phyloP scores from a whole-genome alignment of 345 rosid genomes.

The Boechera stricta region DNA sequence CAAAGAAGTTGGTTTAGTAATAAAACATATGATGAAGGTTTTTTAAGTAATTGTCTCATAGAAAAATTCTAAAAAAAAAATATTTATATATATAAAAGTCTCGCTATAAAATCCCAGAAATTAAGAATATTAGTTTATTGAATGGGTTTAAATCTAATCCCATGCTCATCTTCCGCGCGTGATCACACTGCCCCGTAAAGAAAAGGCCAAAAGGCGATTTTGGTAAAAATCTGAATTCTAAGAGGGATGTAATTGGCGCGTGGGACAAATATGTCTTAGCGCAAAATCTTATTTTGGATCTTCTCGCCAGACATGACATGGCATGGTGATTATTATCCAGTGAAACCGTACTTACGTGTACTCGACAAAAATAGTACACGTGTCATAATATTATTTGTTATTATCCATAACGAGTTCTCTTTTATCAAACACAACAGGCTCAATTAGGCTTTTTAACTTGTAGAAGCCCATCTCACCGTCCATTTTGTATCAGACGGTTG shows the following conservation, averaged over 20 bases:
- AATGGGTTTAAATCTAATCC: background rate
- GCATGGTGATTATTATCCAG: slow-evolving; percentile 25
- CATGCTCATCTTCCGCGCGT: slow-evolving; percentile 24
- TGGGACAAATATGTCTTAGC: slow-evolving; percentile 26
- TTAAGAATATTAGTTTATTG: background rate
- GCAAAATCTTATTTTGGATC: slow-evolving; percentile 39
- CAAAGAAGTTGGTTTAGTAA: too few species aligned
- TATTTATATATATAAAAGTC: background rate
- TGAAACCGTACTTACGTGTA: slow-evolving; percentile 9
- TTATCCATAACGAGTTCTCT: slow-evolving; percentile 29
- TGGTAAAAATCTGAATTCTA: background rate
- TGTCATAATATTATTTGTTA: background rate
- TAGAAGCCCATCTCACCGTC: slow-evolving; percentile 26
- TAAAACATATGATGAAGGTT: too few species aligned
- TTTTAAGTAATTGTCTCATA: too few species aligned
- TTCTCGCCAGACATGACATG: slow-evolving; percentile 10
- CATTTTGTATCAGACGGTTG: slow-evolving; percentile 37
- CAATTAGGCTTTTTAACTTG: background rate
- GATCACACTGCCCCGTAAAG: background rate
- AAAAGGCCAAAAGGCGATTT: background rate
- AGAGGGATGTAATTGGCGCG: slow-evolving; percentile 16
- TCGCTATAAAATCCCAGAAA: background rate
- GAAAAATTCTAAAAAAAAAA: too few species aligned
- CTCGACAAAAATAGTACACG: slow-evolving; percentile 17
- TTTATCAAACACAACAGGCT: slow-evolving; percentile 31